These are phyloP conservation scores for Striga hermonthica DNA, from an alignment of 305 asterid species.

Conservation along the genomic window DNA sequence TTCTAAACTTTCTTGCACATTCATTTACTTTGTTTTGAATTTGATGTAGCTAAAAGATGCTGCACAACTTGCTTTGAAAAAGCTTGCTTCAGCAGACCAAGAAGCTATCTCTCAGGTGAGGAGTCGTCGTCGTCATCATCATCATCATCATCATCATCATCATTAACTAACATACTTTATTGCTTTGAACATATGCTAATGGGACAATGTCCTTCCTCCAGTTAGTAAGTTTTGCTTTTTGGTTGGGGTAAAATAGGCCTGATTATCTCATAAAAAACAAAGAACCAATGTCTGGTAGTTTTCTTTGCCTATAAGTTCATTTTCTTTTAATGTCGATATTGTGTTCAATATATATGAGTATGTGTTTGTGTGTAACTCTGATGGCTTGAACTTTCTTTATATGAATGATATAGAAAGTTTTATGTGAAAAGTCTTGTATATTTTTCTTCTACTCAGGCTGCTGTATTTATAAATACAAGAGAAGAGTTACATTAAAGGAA, in stretches of 20 bases:
- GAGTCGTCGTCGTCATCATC: too few species aligned
- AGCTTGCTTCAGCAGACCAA: conserved; percentile 77
- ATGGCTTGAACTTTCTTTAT: conserved; percentile 15
- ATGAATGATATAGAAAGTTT: not conserved
- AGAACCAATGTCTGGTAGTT: conserved; percentile 7
- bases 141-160: conserved; percentile 25
- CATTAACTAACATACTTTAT: conserved; percentile 21
- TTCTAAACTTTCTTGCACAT: conserved; percentile 27
- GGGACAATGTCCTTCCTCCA: not conserved
- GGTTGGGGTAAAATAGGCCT: conserved; percentile 13
- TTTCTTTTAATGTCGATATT: not conserved
- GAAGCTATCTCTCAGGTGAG: conserved; percentile 87
- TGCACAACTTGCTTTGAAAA: conserved; percentile 88
- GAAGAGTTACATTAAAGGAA: too few species aligned
- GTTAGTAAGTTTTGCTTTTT: conserved; percentile 18
- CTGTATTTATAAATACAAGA: too few species aligned
- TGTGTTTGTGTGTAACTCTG: not conserved
- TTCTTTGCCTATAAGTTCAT: conserved; percentile 1
- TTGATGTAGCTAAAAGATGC: conserved; percentile 73
- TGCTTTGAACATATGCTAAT: conserved; percentile 18
- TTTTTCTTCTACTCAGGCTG: too few species aligned
- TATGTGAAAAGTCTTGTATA: too few species aligned
- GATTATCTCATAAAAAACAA: conserved; percentile 8
- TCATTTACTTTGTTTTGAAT: conserved; percentile 33
- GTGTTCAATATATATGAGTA: not conserved